Conservation (phyloP, 1,284 basidiomycete species). For the Ustilago lituana region DNA sequence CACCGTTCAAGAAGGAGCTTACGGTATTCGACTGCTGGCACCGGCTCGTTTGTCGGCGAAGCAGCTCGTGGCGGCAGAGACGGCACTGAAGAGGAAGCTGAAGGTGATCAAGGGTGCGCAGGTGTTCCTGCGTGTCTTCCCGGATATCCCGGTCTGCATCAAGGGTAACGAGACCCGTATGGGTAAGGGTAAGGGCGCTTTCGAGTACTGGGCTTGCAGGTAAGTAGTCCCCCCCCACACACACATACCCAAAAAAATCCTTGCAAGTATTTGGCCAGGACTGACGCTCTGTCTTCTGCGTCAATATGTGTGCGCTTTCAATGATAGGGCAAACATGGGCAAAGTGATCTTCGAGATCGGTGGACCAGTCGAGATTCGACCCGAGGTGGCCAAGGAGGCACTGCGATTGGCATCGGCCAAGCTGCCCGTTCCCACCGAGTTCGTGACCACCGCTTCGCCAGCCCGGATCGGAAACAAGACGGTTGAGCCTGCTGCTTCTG, state of each 20-base stretch:
- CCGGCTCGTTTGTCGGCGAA: slow-evolving; percentile 88
- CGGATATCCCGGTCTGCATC: slow-evolving; percentile 95
- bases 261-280: no score
- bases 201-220: slow-evolving; percentile 97
- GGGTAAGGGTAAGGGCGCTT: slow-evolving; percentile 98
- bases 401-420: slow-evolving; percentile 89
- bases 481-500: slow-evolving; percentile 6
- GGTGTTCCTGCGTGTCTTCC: slow-evolving; percentile 89
- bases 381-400: slow-evolving; percentile 90
- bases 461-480: slow-evolving; percentile 78
- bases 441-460: slow-evolving; percentile 77
- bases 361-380: slow-evolving; percentile 81
- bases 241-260: no score
- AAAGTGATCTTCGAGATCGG: slow-evolving; percentile 95
- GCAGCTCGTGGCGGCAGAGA: slow-evolving; percentile 85
- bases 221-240: slow-evolving; percentile 70
- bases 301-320: no score
- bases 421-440: slow-evolving; percentile 88
- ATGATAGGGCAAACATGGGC: slow-evolving; percentile 81
- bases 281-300: no score
- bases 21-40: slow-evolving; percentile 87
- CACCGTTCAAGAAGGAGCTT: slow-evolving; percentile 88
- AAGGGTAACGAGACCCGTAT: slow-evolving; percentile 99
- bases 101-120: slow-evolving; percentile 90
- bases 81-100: slow-evolving; percentile 88